phyloP scores from a whole-genome alignment of 83 land plant species.

The Picea abies region DNA sequence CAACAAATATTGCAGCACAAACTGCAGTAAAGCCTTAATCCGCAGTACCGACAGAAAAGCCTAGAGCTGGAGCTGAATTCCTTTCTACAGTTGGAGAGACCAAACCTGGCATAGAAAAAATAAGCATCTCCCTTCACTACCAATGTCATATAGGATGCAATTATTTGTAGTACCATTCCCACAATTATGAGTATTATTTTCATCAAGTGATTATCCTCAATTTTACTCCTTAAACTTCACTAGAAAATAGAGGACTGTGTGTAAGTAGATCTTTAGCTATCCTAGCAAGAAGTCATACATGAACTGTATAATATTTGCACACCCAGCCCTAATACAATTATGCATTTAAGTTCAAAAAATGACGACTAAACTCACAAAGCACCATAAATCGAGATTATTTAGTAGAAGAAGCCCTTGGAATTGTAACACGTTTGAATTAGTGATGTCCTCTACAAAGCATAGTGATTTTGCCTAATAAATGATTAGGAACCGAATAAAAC shows the following conservation, averaged over 20 bases:
- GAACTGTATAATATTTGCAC: not conserved
- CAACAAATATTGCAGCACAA: constrained; percentile 98
- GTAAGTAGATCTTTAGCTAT: not conserved
- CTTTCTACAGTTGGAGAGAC: constrained; percentile 5
- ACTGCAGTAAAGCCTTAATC: constrained; percentile 57
- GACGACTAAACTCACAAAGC: too few species aligned
- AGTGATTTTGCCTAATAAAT: too few species aligned
- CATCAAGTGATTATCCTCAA: too few species aligned
- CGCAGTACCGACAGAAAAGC: constrained; percentile 19
- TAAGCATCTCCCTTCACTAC: constrained; percentile 20
- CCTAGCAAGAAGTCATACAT: not conserved
- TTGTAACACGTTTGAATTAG: too few species aligned
- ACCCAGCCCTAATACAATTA: not conserved
- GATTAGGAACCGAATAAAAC: too few species aligned
- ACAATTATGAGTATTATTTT: not conserved
- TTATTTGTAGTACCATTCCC: not conserved
- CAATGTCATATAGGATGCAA: not conserved
- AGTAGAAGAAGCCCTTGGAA: too few species aligned
- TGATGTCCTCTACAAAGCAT: too few species aligned
- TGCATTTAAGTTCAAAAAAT: not conserved
- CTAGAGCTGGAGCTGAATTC: constrained; percentile 21
- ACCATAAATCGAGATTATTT: too few species aligned
- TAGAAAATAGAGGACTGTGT: not conserved
- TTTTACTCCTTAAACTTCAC: not conserved
- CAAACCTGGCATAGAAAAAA: constrained; percentile 49